phyloP scores from a whole-genome alignment of 2,329 filamentous ascomycete genomes.

The Diaporthe helianthi region DNA sequence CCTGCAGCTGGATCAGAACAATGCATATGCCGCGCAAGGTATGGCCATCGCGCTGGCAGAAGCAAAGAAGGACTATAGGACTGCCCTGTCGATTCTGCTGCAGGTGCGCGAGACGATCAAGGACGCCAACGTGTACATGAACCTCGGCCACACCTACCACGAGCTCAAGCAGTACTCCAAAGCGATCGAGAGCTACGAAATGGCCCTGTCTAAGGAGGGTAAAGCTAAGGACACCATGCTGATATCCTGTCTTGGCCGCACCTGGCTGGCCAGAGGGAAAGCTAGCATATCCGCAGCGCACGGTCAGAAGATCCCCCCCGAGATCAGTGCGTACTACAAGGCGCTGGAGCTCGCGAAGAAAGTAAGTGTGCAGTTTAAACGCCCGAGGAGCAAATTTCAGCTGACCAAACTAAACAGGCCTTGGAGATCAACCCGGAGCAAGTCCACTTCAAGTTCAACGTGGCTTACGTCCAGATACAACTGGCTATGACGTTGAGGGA shows the following conservation, averaged over 20 bases:
- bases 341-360: conserved; percentile 68
- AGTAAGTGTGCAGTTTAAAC: conserved; percentile 50
- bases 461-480: conserved; percentile 96
- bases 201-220: conserved; percentile 79
- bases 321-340: conserved; percentile 63
- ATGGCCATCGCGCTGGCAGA: conserved; percentile 93
- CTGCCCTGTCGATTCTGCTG: conserved; percentile 85
- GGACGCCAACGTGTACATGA: conserved; percentile 88
- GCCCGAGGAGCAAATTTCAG: conserved; percentile 37
- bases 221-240: conserved; percentile 77
- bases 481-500: conserved; percentile 76
- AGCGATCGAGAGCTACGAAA: conserved; percentile 94
- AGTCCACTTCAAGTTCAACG: conserved; percentile 94
- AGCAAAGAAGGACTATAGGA: conserved; percentile 87
- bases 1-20: conserved; percentile 90
- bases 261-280: conserved; percentile 83
- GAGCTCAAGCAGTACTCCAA: conserved; percentile 90
- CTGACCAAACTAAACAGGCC: conserved; percentile 57
- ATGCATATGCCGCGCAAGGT: conserved; percentile 95
- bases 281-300: conserved; percentile 34
- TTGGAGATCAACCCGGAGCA: conserved; percentile 81
- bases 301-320: conserved; percentile 50
- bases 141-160: conserved; percentile 90
- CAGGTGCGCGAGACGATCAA: conserved; percentile 90
- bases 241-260: conserved; percentile 84